Base-by-base conservation (phyloP, 2,329 filamentous ascomycete species). In the Fusarium sp. region DNA sequence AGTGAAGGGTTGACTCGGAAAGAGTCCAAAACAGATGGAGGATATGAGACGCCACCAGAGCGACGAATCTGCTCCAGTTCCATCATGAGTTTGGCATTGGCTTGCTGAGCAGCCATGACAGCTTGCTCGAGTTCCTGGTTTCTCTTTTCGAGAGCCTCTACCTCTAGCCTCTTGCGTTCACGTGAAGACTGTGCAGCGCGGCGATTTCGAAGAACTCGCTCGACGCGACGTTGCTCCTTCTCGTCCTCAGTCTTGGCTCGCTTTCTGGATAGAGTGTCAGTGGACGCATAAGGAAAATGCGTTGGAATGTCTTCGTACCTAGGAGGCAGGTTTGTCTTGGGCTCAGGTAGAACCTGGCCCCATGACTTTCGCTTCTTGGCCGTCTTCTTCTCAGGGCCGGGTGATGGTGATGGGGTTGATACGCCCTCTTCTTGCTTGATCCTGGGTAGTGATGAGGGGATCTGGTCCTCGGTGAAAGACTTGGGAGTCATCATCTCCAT, bases 211-310 rank as follows among this genome's bases (percentile, higher is more conserved):
- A 98, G 93, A 71, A 99, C 96, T 68, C 96, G 93, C 85, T 99
- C 96, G 58, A 98, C 97, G 67, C 96, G 92, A 46, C 96, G 92
- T 82, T 99, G 96, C 82, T 98, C 96, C 84, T 99, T 99, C 82
- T 99, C 96, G 77, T 98, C 96, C 76, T 97, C 95, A 4, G 96
- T 99, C 88, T 98, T 99, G 75, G 96, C 96, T 68, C 96, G 93
- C 89, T 99, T 99, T 72, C 92, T 93, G 68, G 12, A 10, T 63
- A 53, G 11, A 54, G 7, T 76, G 72, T 79, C 76, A 80, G 74
- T 58, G 49, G n/a, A 27, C 21, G 30, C 7, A 20, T 21, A 42
- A 18, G 23, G 12, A 23, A 48, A 3, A 21, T 56, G 18, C 48
- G 20, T 48, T 23, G 14, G 25, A 21, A 12, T 21, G 8, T 30